Conservation (phyloP, 805 yeast genomes). For the Ogataea wickerhamii region DNA sequence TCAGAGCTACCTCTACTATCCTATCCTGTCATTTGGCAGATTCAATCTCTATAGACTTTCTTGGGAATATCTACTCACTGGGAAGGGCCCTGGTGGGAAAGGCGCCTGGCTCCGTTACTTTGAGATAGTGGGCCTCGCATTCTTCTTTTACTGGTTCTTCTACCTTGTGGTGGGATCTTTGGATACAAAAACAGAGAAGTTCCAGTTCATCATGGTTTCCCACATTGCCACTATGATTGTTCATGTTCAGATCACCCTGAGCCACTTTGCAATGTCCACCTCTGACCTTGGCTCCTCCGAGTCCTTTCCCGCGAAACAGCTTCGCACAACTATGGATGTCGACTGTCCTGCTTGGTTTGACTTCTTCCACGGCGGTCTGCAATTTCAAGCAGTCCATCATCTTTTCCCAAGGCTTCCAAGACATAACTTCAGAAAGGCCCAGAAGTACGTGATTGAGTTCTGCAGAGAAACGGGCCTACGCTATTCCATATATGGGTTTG, state of each 20-base stretch:
- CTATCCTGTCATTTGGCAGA: constrained; percentile 76
- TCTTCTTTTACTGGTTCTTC: constrained; percentile 81
- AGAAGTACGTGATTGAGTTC: constrained; percentile 66
- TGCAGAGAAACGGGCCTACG: constrained; percentile 73
- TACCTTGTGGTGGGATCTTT: constrained; percentile 56
- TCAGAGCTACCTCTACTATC: constrained; percentile 72
- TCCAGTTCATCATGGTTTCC: constrained; percentile 63
- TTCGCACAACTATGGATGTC: constrained; percentile 92
- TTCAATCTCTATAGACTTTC: constrained; percentile 80
- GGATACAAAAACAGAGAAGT: constrained; percentile 50
- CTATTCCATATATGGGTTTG: constrained; percentile 82
- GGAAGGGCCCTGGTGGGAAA: constrained; percentile 78
- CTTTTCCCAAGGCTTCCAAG: constrained; percentile 86
- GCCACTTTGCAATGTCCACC: constrained; percentile 93
- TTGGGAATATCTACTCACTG: constrained; percentile 71
- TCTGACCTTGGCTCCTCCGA: constrained; percentile 80
- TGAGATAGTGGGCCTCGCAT: constrained; percentile 64
- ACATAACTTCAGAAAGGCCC: constrained; percentile 77
- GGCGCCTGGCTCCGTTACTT: constrained; percentile 85
- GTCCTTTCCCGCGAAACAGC: constrained; percentile 72
- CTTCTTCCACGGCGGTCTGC: constrained; percentile 87
- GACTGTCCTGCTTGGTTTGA: constrained; percentile 93
- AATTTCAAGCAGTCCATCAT: constrained; percentile 89
- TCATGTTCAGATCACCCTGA: constrained; percentile 87
- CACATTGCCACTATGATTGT: constrained; percentile 84